Percentiles rank a stretch among this genome's conserved stretches.
Conservation (phyloP, 495 filamentous ascomycete species). For the Niebla homalea region DNA sequence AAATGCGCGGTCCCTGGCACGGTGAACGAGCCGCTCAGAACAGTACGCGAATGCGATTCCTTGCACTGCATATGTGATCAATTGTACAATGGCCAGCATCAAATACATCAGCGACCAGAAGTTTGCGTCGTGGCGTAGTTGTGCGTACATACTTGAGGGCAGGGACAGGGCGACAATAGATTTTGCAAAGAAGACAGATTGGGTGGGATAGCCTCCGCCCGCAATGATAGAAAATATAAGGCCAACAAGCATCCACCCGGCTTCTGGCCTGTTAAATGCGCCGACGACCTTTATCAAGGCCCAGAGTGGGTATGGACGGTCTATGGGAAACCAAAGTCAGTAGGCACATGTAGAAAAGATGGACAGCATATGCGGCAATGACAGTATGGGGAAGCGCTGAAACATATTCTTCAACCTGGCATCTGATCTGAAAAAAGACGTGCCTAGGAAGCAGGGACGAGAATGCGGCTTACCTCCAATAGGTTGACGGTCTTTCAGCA, state of each 20-base stretch:
- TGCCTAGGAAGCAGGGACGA: too few species aligned
- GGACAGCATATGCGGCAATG: too few species aligned
- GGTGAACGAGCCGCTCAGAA: slow-evolving; percentile 70
- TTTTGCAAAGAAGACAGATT: slow-evolving; percentile 86
- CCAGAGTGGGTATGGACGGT: slow-evolving; percentile 56
- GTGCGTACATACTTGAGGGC: slow-evolving; percentile 28
- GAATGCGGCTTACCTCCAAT: slow-evolving; percentile 24
- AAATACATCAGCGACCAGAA: slow-evolving; percentile 95
- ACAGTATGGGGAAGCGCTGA: too few species aligned
- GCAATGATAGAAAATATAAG: slow-evolving; percentile 66
- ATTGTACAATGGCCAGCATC: slow-evolving; percentile 71
- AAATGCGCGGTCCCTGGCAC: slow-evolving; percentile 69
- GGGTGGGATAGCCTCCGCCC: slow-evolving; percentile 72
- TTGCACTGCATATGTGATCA: slow-evolving; percentile 54
- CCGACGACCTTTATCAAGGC: slow-evolving; percentile 72
- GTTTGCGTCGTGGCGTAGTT: slow-evolving; percentile 53
- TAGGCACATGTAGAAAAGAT: too few species aligned
- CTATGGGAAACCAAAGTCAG: slow-evolving; percentile 12
- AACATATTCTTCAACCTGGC: too few species aligned
- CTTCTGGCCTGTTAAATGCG: slow-evolving; percentile 68
- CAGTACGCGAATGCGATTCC: slow-evolving; percentile 71
- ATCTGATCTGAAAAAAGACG: too few species aligned
- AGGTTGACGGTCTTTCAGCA: slow-evolving; percentile 37
- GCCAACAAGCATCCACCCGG: slow-evolving; percentile 59
- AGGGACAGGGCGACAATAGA: slow-evolving; percentile 56